Conservation (phyloP, 2,329 filamentous ascomycete genomes). For the Talaromyces sp. region DNA sequence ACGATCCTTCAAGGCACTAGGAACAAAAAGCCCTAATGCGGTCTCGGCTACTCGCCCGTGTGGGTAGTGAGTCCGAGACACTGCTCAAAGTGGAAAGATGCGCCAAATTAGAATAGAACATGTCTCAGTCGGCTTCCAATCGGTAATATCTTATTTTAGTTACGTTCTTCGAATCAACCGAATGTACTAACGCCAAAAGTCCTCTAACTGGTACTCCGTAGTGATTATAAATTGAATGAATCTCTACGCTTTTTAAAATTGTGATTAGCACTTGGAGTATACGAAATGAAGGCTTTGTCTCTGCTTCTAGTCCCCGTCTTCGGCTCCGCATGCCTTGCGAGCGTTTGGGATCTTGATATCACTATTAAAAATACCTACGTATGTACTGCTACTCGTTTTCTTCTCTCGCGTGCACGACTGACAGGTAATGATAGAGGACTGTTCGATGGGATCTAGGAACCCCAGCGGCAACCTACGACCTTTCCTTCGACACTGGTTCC, state of each 20-base stretch:
- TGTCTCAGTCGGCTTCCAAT: background rate
- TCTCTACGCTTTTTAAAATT: background rate
- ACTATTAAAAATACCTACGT: background rate
- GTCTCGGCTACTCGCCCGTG: background rate
- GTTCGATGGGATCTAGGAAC: background rate
- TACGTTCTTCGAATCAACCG: too few species aligned
- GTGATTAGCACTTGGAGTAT: background rate
- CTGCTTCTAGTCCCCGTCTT: background rate
- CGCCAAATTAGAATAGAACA: background rate
- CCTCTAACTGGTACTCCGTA: background rate
- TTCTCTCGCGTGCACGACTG: background rate
- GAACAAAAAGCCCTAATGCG: background rate
- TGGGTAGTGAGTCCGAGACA: background rate
- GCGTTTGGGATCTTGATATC: conserved; percentile 3
- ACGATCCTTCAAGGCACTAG: background rate
- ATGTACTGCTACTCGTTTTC: background rate
- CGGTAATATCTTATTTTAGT: background rate
- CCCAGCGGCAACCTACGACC: background rate
- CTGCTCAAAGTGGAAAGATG: background rate
- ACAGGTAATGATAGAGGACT: background rate
- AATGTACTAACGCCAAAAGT: background rate
- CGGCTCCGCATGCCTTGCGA: conserved; percentile 4
- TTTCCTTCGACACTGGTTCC: conserved; percentile 2
- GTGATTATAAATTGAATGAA: background rate
- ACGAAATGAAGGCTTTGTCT: background rate